Conservation (phyloP, 2,329 filamentous ascomycete species). For the Pleoardoris graminearum region DNA sequence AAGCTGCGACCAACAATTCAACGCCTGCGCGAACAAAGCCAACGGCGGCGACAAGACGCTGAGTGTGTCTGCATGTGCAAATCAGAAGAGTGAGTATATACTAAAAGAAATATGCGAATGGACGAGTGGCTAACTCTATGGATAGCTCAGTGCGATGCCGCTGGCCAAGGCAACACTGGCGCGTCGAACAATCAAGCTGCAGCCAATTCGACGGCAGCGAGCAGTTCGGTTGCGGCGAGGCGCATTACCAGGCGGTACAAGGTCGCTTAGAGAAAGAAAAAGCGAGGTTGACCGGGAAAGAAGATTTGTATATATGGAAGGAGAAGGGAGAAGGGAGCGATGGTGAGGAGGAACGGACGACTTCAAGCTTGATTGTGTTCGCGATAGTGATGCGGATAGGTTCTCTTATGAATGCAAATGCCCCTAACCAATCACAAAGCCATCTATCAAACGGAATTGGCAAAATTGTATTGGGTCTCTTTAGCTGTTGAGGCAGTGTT, state of each 20-base stretch:
- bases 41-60: constrained; percentile 47
- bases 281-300: background rate
- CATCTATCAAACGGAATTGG: no score
- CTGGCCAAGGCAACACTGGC: constrained; percentile 3
- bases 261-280: background rate
- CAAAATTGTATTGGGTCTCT: no score
- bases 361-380: background rate
- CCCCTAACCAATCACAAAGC: background rate
- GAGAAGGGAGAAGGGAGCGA: background rate
- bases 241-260: constrained; percentile 3
- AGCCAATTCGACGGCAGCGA: background rate
- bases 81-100: constrained; percentile 26
- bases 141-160: constrained; percentile 22
- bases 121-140: constrained; percentile 6
- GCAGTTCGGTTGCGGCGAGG: background rate
- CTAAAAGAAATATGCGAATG: background rate
- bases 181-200: constrained; percentile 9
- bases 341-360: background rate
- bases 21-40: constrained; percentile 60
- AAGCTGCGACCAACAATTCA: constrained; percentile 67
- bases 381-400: background rate
- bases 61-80: constrained; percentile 21
- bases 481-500: no score
- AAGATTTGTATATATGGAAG: background rate
- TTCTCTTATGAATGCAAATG: background rate